Conservation (phyloP, 208 protist genomes). For the Naegleria gruberi region DNA sequence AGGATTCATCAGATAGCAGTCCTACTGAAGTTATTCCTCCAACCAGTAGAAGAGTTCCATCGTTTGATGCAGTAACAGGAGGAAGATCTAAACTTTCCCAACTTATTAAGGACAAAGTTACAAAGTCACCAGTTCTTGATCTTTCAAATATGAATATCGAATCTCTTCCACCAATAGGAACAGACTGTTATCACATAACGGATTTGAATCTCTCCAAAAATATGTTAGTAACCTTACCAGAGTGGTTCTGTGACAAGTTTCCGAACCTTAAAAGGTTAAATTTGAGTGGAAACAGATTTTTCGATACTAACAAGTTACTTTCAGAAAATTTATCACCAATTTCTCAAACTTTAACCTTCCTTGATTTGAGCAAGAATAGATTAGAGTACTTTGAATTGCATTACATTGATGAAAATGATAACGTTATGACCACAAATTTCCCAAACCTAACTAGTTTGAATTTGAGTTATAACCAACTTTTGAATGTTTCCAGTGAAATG, state of each 20-base stretch:
- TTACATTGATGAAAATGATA: too few relatives aligned
- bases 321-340: too few relatives aligned
- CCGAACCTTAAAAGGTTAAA: neutral
- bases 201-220: neutral
- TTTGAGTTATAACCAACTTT: neutral
- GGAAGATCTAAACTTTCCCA: too few relatives aligned
- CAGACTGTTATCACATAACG: neutral
- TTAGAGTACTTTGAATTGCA: too few relatives aligned
- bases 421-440: too few relatives aligned
- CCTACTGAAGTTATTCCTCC: too few relatives aligned
- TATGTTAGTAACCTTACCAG: neutral
- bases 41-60: too few relatives aligned
- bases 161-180: neutral
- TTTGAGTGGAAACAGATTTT: neutral
- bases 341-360: too few relatives aligned
- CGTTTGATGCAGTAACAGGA: too few relatives aligned
- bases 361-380: too few relatives aligned
- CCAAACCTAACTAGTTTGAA: neutral
- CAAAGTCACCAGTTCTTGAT: neutral
- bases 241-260: neutral
- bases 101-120: too few relatives aligned
- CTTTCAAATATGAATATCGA: neutral
- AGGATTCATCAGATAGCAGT: too few relatives aligned
- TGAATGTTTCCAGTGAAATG: neutral
- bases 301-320: neutral